Percentiles rank a stretch among this genome's conserved stretches.
These are phyloP conservation scores for Dillenia turbinata DNA, from an alignment of 164 flowering plant genomes.

Conservation along the genomic window DNA sequence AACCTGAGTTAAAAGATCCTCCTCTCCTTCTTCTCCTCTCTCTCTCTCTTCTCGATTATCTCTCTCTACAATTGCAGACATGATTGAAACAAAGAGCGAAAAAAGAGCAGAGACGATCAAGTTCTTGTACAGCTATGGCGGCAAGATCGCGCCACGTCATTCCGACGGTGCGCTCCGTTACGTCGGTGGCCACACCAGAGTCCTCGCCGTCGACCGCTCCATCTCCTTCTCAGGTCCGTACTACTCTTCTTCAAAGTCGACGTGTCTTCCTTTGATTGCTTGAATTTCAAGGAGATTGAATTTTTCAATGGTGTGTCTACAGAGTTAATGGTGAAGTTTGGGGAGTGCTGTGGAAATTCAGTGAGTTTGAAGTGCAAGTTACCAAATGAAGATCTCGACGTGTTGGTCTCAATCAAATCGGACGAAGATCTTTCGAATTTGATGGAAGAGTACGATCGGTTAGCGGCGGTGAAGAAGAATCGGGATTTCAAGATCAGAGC, in stretches of 20 bases:
- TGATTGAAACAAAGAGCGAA: no score
- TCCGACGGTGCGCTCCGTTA: conserved; percentile 55
- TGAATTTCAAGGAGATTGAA: neutral
- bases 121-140: conserved; percentile 63
- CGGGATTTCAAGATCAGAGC: conserved; percentile 31
- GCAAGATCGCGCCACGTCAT: conserved; percentile 44
- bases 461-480: conserved; percentile 7
- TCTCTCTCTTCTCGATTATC: no score
- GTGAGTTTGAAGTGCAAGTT: conserved; percentile 45
- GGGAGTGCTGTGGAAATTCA: conserved; percentile 44
- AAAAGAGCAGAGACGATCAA: conserved; percentile 17
- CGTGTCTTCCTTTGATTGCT: no score
- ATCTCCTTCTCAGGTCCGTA: conserved; percentile 43
- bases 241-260: neutral
- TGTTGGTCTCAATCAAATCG: conserved; percentile 40
- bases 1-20: no score
- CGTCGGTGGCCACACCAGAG: conserved; percentile 56
- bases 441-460: conserved; percentile 41
- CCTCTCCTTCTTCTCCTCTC: no score
- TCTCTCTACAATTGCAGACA: no score
- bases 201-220: conserved; percentile 50
- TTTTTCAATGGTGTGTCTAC: conserved; percentile 9
- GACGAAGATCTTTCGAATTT: conserved; percentile 49
- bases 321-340: conserved; percentile 55
- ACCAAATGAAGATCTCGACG: conserved; percentile 54